phyloP scores from a whole-genome alignment of 768 basidiomycete species.

The Krasilnikovozyma curviuscula region DNA sequence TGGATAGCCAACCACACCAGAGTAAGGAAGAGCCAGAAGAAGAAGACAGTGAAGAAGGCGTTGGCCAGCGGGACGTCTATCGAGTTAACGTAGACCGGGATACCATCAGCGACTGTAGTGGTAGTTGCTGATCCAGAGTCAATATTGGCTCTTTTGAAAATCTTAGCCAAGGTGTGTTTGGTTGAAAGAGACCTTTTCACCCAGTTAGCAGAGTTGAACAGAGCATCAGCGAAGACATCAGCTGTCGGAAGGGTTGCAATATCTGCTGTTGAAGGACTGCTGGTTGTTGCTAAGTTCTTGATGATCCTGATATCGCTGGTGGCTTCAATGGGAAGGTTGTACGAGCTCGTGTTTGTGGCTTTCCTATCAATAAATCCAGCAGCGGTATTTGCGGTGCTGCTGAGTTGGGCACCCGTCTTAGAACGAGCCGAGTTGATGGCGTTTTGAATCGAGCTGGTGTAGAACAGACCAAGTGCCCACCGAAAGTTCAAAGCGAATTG shows the following conservation, averaged over 20 bases:
- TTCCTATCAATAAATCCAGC: too few relatives aligned
- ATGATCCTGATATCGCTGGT: too few relatives aligned
- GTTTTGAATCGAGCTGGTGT: constrained; percentile 43
- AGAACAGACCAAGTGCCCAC: constrained; percentile 59
- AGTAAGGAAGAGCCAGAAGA: constrained; percentile 47
- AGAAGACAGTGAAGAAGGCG: constrained; percentile 75
- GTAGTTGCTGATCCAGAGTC: too few relatives aligned
- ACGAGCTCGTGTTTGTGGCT: too few relatives aligned
- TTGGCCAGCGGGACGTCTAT: constrained; percentile 65
- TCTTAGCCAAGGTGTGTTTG: too few relatives aligned
- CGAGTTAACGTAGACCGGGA: constrained; percentile 63
- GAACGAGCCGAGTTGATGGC: constrained; percentile 68
- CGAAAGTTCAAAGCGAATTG: constrained; percentile 70
- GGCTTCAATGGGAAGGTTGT: too few relatives aligned
- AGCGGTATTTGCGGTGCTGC: constrained; percentile 38
- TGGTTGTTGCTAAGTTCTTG: too few relatives aligned
- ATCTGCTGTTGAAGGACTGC: too few relatives aligned
- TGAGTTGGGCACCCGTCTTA: constrained; percentile 56
- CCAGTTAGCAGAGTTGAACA: too few relatives aligned
- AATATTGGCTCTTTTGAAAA: constrained; percentile 15
- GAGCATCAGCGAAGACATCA: too few relatives aligned
- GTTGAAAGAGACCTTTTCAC: too few relatives aligned
- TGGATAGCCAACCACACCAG: constrained; percentile 40
- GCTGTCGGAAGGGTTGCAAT: too few relatives aligned
- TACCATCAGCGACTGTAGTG: constrained; percentile 42